These are phyloP conservation scores for Yamadazyma mexicana DNA, from an alignment of 1,139 yeast genomes.

Conservation along the genomic window DNA sequence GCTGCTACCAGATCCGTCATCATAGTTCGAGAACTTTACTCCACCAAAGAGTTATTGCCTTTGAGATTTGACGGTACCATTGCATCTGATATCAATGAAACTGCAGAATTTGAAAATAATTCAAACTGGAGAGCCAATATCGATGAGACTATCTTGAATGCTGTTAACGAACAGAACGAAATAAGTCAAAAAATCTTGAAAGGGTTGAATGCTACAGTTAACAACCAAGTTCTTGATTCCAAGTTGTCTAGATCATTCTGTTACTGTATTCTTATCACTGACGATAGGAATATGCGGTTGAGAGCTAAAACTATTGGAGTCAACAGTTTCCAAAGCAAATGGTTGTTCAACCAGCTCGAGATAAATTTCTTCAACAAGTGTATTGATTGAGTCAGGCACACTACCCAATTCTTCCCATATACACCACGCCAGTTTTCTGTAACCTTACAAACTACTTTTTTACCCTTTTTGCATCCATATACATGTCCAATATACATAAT, in stretches of 20 bases:
- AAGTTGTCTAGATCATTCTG: constrained; percentile 44
- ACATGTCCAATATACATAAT: background rate
- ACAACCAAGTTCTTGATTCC: constrained; percentile 24
- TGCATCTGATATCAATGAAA: constrained; percentile 55
- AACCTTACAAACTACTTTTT: too few species aligned
- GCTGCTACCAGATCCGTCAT: constrained; percentile 81
- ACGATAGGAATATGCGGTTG: constrained; percentile 69
- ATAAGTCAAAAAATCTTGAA: constrained; percentile 38
- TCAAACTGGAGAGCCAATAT: constrained; percentile 63
- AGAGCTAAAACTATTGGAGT: constrained; percentile 64
- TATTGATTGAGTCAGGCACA: constrained; percentile 38
- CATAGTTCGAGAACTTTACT: constrained; percentile 64
- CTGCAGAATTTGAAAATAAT: constrained; percentile 62
- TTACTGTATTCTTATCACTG: constrained; percentile 66
- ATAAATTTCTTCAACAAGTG: constrained; percentile 37
- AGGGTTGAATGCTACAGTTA: constrained; percentile 28
- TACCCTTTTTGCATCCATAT: background rate
- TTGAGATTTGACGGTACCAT: constrained; percentile 57
- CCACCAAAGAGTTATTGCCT: constrained; percentile 52
- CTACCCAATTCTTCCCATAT: too few species aligned
- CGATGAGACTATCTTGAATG: constrained; percentile 58
- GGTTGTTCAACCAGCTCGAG: constrained; percentile 59
- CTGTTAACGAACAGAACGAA: constrained; percentile 50
- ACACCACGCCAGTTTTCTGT: too few species aligned
- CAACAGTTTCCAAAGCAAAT: constrained; percentile 56